Conservation (phyloP, 352 stramenopile species). For the Aphanomyces euteiches region DNA sequence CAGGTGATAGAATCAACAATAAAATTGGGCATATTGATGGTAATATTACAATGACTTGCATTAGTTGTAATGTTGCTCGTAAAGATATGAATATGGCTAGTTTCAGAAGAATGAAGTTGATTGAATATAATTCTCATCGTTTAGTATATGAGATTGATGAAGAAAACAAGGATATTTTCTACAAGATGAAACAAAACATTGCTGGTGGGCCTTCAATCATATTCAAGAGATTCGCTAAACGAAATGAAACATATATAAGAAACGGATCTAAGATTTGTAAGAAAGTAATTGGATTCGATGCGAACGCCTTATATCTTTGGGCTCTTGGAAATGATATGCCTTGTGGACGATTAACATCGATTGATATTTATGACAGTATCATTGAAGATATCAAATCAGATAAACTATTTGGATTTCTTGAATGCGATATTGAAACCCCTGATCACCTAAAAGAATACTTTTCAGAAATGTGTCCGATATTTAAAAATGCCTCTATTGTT, state of each 20-base stretch:
- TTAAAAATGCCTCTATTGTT: constrained; percentile 40
- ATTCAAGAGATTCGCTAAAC: constrained; percentile 38
- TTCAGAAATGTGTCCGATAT: constrained; percentile 42
- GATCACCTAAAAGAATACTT: constrained; percentile 39
- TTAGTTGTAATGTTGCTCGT: no score
- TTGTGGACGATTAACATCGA: neutral
- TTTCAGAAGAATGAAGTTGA: constrained; percentile 32
- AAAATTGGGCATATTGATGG: neutral
- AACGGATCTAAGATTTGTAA: constrained; percentile 30
- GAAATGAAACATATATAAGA: constrained; percentile 33
- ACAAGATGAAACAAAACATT: constrained; percentile 34
- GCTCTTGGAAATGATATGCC: constrained; percentile 37
- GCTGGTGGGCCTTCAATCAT: constrained; percentile 8
- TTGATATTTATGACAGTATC: no score
- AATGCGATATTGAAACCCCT: constrained; percentile 42
- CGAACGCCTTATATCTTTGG: constrained; percentile 41
- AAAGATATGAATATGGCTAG: neutral
- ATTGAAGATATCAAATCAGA: no score
- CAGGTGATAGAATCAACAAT: no score
- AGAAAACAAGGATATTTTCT: constrained; percentile 32
- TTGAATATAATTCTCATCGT: constrained; percentile 32
- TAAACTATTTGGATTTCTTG: constrained; percentile 15
- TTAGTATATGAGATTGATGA: constrained; percentile 33
- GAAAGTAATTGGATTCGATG: constrained; percentile 37
- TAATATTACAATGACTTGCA: constrained; percentile 28